Conservation (phyloP, 345 rosid genomes). For the Crucihimalaya himalaica region DNA sequence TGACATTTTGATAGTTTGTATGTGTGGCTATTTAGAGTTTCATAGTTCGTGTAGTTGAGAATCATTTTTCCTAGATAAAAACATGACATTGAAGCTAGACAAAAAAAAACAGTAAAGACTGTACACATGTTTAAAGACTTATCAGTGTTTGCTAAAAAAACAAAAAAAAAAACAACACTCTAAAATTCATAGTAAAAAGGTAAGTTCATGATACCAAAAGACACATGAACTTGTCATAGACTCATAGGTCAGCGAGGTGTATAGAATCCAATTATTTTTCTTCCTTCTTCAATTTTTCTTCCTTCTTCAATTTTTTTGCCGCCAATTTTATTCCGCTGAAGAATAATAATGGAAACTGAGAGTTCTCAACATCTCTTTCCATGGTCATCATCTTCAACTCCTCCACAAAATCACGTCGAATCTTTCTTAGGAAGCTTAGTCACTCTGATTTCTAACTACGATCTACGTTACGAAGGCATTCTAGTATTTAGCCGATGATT, state of each 20-base stretch:
- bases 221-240: conserved; percentile 39
- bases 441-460: conserved; percentile 45
- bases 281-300: too few species aligned
- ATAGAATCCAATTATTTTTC: too few species aligned
- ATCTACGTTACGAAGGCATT: conserved; percentile 51
- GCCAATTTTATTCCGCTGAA: background rate
- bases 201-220: conserved; percentile 28
- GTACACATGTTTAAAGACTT: background rate
- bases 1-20: too few species aligned
- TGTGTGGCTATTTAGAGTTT: too few species aligned
- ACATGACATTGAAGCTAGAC: background rate
- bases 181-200: background rate
- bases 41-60: too few species aligned
- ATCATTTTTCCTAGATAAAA: too few species aligned
- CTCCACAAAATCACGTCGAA: conserved; percentile 26
- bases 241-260: conserved; percentile 16
- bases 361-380: conserved; percentile 4
- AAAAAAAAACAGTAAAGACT: background rate
- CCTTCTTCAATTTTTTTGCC: background rate
- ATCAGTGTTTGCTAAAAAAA: background rate
- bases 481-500: too few species aligned
- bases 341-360: conserved; percentile 33
- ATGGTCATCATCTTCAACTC: background rate
- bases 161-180: background rate
- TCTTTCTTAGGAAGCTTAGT: conserved; percentile 46